A percentile compares a stretch with the other conserved stretches of the same genome.
Conservation (phyloP, 768 basidiomycete genomes). For the Lanmaoa pseudosensibilis region DNA sequence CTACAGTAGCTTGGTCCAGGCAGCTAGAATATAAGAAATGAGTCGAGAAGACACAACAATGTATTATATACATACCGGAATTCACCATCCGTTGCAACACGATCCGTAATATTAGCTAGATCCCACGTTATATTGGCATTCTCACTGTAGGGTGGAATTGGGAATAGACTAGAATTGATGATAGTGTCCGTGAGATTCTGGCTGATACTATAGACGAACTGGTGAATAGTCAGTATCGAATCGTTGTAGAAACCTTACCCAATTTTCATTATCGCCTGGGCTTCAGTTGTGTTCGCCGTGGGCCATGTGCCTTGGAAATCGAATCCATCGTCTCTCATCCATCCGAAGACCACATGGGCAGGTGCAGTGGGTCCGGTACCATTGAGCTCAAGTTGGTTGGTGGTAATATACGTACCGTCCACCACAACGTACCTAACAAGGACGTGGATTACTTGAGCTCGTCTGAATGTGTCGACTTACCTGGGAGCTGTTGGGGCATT, state of each 20-base stretch:
- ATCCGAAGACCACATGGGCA: constrained; percentile 49
- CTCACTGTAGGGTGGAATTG: neutral
- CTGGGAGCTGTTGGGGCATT: constrained; percentile 5
- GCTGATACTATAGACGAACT: neutral
- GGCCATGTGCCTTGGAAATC: constrained; percentile 44
- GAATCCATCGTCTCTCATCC: constrained; percentile 52
- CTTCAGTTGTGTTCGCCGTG: constrained; percentile 10
- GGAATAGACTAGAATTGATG: constrained; percentile 4
- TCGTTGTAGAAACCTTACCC: neutral
- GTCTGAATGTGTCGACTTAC: neutral
- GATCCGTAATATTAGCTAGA: constrained; percentile 2
- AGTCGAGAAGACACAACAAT: neutral
- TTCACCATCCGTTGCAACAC: constrained; percentile 10
- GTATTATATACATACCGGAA: neutral
- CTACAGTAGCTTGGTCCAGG: constrained; percentile 49
- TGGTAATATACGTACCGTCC: constrained; percentile 47
- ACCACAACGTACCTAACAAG: constrained; percentile 33
- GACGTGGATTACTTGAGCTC: neutral
- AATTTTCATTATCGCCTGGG: neutral
- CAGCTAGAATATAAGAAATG: constrained; percentile 1
- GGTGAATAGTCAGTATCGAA: too few relatives aligned
- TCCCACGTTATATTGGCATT: constrained; percentile 6
- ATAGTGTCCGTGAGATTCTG: constrained; percentile 1
- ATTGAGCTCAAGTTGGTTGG: constrained; percentile 39
- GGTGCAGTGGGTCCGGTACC: constrained; percentile 41